Conservation (phyloP, 2,329 filamentous ascomycete species). For the Aspergillus candidus region DNA sequence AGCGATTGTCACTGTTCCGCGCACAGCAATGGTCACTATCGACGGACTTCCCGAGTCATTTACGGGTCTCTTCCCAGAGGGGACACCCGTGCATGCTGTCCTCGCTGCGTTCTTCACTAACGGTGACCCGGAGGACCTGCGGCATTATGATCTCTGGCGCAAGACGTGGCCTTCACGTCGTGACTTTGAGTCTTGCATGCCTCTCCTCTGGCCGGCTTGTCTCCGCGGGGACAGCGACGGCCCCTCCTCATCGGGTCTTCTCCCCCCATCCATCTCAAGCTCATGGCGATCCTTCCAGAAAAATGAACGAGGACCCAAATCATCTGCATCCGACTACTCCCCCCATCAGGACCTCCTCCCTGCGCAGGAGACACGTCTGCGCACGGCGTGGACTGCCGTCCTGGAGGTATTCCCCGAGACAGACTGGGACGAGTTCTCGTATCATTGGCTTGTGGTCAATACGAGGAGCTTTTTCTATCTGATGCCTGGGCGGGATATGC, state of each 20-base stretch:
- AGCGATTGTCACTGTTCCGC: conserved; percentile 60
- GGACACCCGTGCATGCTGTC: conserved; percentile 62
- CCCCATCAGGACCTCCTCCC: conserved; percentile 31
- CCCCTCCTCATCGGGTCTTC: conserved; percentile 11
- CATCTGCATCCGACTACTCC: conserved; percentile 13
- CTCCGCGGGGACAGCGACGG: conserved; percentile 33
- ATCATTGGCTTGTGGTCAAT: conserved; percentile 57
- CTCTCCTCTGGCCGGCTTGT: conserved; percentile 47
- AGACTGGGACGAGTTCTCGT: conserved; percentile 43
- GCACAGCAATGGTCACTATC: conserved; percentile 58
- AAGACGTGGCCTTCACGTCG: conserved; percentile 58
- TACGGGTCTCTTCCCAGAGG: conserved; percentile 46
- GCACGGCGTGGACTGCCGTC: conserved; percentile 46
- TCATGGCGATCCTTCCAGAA: conserved; percentile 28
- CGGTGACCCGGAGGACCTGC: conserved; percentile 38
- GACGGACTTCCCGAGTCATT: conserved; percentile 54
- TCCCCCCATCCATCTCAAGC: conserved; percentile 36
- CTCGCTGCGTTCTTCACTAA: conserved; percentile 64
- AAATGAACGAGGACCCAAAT: conserved; percentile 19
- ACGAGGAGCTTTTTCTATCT: conserved; percentile 57
- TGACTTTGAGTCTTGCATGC: conserved; percentile 56
- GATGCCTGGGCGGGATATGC: conserved; percentile 32
- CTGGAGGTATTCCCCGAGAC: conserved; percentile 39
- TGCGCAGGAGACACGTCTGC: conserved; percentile 51
- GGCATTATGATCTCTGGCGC: conserved; percentile 54